A percentile compares a stretch with the other conserved stretches of the same genome.
phyloP scores from a whole-genome alignment of 257 asterid genomes.

The Pogostemon cablin region DNA sequence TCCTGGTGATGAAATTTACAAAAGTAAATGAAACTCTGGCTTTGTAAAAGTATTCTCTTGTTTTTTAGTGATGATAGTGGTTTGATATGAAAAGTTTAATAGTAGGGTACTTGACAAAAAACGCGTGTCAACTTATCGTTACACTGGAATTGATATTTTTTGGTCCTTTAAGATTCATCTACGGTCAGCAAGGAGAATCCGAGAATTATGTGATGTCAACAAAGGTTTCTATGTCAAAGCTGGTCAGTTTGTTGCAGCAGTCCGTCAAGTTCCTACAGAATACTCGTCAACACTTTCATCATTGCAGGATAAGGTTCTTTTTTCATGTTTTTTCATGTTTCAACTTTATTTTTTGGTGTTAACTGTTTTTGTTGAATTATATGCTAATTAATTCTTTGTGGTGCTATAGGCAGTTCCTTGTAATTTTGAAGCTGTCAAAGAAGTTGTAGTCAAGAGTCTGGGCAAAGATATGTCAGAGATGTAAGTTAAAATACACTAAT shows the following conservation, averaged over 20 bases:
- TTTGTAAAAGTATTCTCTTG: background rate
- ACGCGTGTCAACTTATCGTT: background rate
- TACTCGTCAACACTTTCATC: constrained; percentile 85
- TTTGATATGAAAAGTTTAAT: background rate
- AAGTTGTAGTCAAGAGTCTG: constrained; percentile 59
- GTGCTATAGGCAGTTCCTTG: constrained; percentile 80
- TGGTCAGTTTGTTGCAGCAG: constrained; percentile 87
- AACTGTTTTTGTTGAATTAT: constrained; percentile 18
- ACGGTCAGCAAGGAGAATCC: constrained; percentile 76
- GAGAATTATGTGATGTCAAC: constrained; percentile 73
- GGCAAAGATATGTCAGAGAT: constrained; percentile 72
- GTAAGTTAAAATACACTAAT: constrained; percentile 49
- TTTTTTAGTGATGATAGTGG: background rate
- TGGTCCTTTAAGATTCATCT: constrained; percentile 62
- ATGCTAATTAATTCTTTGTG: constrained; percentile 30
- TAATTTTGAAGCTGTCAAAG: constrained; percentile 65
- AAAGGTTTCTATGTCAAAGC: constrained; percentile 94
- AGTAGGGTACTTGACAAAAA: background rate
- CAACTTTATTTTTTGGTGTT: constrained; percentile 11
- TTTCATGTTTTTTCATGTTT: constrained; percentile 4
- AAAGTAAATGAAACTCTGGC: background rate
- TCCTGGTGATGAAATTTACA: background rate
- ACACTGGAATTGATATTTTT: constrained; percentile 24
- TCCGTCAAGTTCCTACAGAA: constrained; percentile 85
- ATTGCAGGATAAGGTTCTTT: constrained; percentile 82